Conservation (phyloP, 257 asterid genomes). For the Capsicum baccatum region DNA sequence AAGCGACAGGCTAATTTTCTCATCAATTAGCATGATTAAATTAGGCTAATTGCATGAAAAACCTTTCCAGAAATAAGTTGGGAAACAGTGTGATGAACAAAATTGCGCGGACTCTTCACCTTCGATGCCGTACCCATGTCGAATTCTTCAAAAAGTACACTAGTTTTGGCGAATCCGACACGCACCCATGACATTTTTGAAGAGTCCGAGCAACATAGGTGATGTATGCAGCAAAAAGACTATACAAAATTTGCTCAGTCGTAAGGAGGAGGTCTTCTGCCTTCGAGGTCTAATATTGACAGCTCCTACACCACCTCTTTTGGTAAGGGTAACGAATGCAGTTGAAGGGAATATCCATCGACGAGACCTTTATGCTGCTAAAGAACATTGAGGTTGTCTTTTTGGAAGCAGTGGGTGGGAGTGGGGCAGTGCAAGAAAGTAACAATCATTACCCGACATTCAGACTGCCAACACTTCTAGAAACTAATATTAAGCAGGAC, state of each 20-base stretch:
- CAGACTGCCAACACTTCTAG: not conserved
- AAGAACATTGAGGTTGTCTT: not conserved
- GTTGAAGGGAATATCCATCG: not conserved
- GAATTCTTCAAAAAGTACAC: no score
- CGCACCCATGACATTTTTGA: no score
- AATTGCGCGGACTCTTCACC: no score
- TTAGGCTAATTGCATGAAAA: not conserved
- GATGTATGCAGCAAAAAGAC: conserved; percentile 1
- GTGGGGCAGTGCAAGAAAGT: no score
- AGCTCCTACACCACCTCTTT: not conserved
- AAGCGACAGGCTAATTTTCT: not conserved
- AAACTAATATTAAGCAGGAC: conserved; percentile 9
- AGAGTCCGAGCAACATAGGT: no score
- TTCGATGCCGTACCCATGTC: no score
- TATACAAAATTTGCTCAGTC: not conserved
- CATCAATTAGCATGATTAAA: not conserved
- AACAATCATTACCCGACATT: no score
- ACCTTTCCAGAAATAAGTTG: not conserved
- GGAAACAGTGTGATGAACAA: not conserved
- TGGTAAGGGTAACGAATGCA: not conserved
- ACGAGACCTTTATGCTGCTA: not conserved
- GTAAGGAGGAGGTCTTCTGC: not conserved
- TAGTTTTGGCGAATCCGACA: no score
- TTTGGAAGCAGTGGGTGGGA: no score
- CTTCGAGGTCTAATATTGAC: not conserved